phyloP scores from a whole-genome alignment of 768 basidiomycete species.

The Lactarius hengduanensis region DNA sequence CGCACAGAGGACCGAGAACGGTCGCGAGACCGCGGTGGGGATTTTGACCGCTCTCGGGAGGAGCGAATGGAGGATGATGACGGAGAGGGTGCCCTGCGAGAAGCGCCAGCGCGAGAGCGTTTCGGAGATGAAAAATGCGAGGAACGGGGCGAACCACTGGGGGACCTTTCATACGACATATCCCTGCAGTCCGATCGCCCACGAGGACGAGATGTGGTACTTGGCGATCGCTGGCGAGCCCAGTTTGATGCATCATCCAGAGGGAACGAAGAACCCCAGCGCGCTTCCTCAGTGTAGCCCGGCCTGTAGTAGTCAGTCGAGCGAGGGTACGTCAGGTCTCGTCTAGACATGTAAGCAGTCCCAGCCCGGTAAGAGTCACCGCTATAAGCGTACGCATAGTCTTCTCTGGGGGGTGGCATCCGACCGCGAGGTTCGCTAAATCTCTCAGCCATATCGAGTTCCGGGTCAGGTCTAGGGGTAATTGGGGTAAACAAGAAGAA shows the following conservation, averaged over 20 bases:
- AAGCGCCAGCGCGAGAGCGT: slow-evolving; percentile 24
- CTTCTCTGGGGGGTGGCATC: slow-evolving; percentile 27
- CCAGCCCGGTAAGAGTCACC: slow-evolving; percentile 54
- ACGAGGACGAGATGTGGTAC: slow-evolving; percentile 17
- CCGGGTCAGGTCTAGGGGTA: slow-evolving; percentile 14
- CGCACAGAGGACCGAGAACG: slow-evolving; percentile 47
- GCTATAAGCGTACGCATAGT: slow-evolving; percentile 40
- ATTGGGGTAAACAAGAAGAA: slow-evolving; percentile 20
- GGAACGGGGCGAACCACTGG: slow-evolving; percentile 25
- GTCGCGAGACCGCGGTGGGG: slow-evolving; percentile 28
- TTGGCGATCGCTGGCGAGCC: slow-evolving; percentile 19
- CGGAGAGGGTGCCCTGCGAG: slow-evolving; percentile 25
- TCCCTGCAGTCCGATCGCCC: slow-evolving; percentile 23
- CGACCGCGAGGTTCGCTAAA: slow-evolving; percentile 20
- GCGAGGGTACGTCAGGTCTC: slow-evolving; percentile 39
- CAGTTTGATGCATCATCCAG: slow-evolving; percentile 32
- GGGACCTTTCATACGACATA: slow-evolving; percentile 22
- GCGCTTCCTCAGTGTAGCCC: slow-evolving; percentile 38
- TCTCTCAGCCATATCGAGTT: slow-evolving; percentile 23
- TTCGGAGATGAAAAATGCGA: slow-evolving; percentile 27
- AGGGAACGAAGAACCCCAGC: slow-evolving; percentile 35
- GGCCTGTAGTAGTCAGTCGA: slow-evolving; percentile 54
- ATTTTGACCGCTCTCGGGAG: slow-evolving; percentile 38
- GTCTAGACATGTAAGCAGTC: slow-evolving; percentile 39
- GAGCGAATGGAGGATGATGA: slow-evolving; percentile 36